Percentiles rank a stretch among this genome's conserved stretches.
These are phyloP conservation scores for Hortaea sp. DNA, from an alignment of 2,329 filamentous ascomycete genomes.

Conservation along the genomic window DNA sequence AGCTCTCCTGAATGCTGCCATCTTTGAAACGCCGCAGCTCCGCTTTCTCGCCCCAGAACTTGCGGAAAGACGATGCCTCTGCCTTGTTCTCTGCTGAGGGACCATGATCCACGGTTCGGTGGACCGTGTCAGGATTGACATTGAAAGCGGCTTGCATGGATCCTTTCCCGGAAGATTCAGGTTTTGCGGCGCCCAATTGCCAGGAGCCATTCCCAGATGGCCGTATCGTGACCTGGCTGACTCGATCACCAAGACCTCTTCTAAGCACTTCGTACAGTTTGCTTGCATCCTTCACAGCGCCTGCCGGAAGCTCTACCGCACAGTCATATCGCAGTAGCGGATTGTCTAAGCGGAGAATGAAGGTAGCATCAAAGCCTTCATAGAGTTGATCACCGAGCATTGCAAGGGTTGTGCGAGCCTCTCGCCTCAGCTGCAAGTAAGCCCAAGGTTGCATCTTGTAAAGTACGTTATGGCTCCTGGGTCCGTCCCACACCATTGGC, in stretches of 20 bases:
- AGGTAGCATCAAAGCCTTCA: constrained; percentile 76
- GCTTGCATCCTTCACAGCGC: constrained; percentile 5
- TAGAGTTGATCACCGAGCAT: constrained; percentile 63
- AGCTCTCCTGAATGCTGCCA: constrained; percentile 82
- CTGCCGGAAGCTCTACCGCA: constrained; percentile 28
- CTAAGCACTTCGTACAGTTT: constrained; percentile 56
- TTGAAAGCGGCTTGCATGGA: constrained; percentile 56
- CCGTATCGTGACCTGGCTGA: constrained; percentile 50
- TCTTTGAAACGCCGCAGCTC: constrained; percentile 92
- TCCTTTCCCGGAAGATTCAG: constrained; percentile 15
- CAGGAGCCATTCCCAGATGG: constrained; percentile 20
- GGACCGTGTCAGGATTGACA: constrained; percentile 62
- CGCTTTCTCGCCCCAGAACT: constrained; percentile 90
- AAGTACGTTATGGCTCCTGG: constrained; percentile 65
- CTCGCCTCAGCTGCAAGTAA: constrained; percentile 59
- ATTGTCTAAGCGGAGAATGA: constrained; percentile 55
- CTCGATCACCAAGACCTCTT: constrained; percentile 65
- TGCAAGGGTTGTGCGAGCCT: constrained; percentile 63
- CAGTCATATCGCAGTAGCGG: constrained; percentile 47
- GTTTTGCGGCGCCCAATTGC: constrained; percentile 25
- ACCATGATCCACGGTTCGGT: constrained; percentile 75
- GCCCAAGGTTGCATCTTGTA: constrained; percentile 90
- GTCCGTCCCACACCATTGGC: constrained; percentile 70
- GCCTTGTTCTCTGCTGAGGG: constrained; percentile 78
- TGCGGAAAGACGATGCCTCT: constrained; percentile 69